phyloP scores from a whole-genome alignment of 108 stramenopile genomes.

The Bacterosira constricta region DNA sequence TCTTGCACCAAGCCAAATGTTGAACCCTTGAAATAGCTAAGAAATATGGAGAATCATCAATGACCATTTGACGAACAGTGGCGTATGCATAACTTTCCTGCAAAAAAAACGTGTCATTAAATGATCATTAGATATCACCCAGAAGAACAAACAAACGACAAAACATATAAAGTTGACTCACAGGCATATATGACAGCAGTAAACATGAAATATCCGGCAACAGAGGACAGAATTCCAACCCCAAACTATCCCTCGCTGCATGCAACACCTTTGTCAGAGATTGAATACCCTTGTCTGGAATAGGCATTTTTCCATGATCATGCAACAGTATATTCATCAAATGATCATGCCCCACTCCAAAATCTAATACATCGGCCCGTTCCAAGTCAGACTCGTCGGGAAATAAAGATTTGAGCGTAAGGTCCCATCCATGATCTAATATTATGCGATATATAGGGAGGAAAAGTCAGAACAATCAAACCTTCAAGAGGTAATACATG shows the following conservation, averaged over 20 bases:
- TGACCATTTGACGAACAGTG: constrained; percentile 49
- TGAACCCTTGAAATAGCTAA: constrained; percentile 60
- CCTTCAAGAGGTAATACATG: no score
- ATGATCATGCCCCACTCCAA: constrained; percentile 43
- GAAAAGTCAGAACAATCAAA: no score
- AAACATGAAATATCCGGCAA: constrained; percentile 43
- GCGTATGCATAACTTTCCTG: constrained; percentile 48
- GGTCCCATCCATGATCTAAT: constrained; percentile 45
- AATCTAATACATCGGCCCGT: constrained; percentile 40
- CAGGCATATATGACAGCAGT: constrained; percentile 46
- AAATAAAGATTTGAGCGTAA: constrained; percentile 39
- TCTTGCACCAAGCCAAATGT: constrained; percentile 66
- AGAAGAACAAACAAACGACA: neutral
- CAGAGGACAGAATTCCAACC: constrained; percentile 44
- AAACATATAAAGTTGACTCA: constrained; percentile 5
- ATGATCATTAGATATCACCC: neutral
- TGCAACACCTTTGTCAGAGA: constrained; percentile 32
- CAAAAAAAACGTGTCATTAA: neutral
- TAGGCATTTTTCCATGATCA: constrained; percentile 25
- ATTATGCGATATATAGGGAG: no score
- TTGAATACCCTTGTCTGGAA: constrained; percentile 28
- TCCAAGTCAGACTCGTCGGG: constrained; percentile 41
- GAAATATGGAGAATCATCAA: constrained; percentile 57
- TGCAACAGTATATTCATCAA: constrained; percentile 37
- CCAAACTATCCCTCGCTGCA: constrained; percentile 43